Evolutionary conservation across 2,329 filamentous ascomycete genomes (phyloP), one percentile per base, ranked within the genome.

Genomic region (Bretziella fagacearum): DNA sequence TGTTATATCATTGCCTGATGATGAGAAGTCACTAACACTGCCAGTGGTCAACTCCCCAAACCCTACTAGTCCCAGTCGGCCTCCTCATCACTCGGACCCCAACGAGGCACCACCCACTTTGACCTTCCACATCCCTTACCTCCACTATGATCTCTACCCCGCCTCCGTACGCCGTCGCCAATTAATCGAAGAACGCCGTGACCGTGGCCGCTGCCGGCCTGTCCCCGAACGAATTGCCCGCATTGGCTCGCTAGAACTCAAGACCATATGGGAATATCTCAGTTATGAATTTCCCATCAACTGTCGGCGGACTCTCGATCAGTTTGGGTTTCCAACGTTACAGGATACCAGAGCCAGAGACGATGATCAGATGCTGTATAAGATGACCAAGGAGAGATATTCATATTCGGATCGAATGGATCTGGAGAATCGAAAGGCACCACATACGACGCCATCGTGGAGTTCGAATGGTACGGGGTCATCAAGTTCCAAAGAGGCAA

Each of bases 281-380:
- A 72, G 71, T 0, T 67, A 70, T 33, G 74, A 79, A 35, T 73
- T 73, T 0, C 74, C 75, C 0, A 60, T 79, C 1, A 77, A 80
- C 54, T 69, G 71, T 29, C 68, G 76, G 1, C 65, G 76, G 4
- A 79, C 76, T 0, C 55, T 80, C 4, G 76, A 80, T 49, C 75
- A 80, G 53, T 80, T 69, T 47, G 74, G 72, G 0, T 78, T 79
- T 46, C 75, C 75, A 0, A 74, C 72, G 2, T 60, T 80, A 0
- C 62, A 68, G 7, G 74, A 79, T 27, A 79, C 76, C 0, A 60
- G 72, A 35, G 70, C 73, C 0, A 62, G 76, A 15, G 77, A 80
- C 35, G 73, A 77, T 36, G 76, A 80, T 35, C 76, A 80, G 56
- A 79, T 80, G 71, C 59, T 80, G 5, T 80, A 79, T 57, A 80